These are phyloP conservation scores for Herpomyces periplanetae DNA, from an alignment of 2,329 filamentous ascomycete species.

Conservation along the genomic window DNA sequence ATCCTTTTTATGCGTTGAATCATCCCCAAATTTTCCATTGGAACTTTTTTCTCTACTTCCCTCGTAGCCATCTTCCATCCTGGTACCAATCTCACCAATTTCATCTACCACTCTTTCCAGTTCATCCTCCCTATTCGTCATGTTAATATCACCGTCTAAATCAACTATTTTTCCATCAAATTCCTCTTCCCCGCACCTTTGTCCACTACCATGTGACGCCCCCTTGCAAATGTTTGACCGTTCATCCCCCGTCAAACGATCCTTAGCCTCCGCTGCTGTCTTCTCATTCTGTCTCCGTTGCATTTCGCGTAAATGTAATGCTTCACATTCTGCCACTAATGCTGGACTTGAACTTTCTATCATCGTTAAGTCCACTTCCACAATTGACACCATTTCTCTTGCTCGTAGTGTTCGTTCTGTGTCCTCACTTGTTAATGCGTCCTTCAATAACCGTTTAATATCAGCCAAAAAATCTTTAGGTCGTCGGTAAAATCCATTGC, in stretches of 20 bases:
- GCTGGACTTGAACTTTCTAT: slow-evolving; percentile 24
- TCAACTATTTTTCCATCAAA: too few relatives aligned
- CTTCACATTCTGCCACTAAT: slow-evolving; percentile 33
- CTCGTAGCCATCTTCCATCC: too few relatives aligned
- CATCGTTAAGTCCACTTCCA: slow-evolving; percentile 56
- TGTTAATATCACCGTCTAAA: too few relatives aligned
- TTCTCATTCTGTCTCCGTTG: slow-evolving; percentile 19
- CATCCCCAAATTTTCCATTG: too few relatives aligned
- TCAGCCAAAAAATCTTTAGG: slow-evolving; percentile 64
- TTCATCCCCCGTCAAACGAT: slow-evolving; percentile 19
- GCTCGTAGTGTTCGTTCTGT: slow-evolving; percentile 45
- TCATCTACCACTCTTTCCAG: too few relatives aligned
- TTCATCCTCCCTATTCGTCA: too few relatives aligned
- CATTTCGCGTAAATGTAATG: slow-evolving; percentile 30
- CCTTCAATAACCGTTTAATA: slow-evolving; percentile 44
- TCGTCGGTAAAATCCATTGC: slow-evolving; percentile 77
- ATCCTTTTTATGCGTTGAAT: too few relatives aligned
- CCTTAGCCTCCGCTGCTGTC: slow-evolving; percentile 14
- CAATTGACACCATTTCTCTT: slow-evolving; percentile 64
- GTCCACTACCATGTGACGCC: too few relatives aligned
- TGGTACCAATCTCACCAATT: too few relatives aligned
- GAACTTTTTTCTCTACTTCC: too few relatives aligned
- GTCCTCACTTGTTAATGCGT: slow-evolving; percentile 46
- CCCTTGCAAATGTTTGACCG: too few relatives aligned
- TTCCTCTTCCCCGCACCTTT: too few relatives aligned